Percentiles rank a stretch among this genome's conserved stretches.
phyloP scores from a whole-genome alignment of 202 grass and related monocot species.

The Eragrostis tef region DNA sequence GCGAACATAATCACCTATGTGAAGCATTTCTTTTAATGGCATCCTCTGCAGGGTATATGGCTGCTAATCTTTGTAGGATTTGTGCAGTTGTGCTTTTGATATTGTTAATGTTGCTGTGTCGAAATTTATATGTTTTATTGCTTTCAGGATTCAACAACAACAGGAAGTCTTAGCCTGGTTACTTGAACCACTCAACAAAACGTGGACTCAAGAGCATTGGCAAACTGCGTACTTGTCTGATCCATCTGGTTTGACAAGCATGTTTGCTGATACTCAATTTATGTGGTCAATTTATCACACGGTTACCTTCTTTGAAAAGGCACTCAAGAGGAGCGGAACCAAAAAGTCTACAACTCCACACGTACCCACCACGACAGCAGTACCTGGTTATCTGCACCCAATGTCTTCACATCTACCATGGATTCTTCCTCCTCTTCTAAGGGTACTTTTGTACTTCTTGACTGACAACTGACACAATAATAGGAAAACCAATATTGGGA shows the following conservation, averaged over 20 bases:
- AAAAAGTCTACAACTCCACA: constrained; percentile 69
- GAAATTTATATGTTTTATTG: constrained; percentile 44
- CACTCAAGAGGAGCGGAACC: constrained; percentile 84
- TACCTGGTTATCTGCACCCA: constrained; percentile 69
- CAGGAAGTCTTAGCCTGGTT: constrained; percentile 95
- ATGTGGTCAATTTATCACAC: constrained; percentile 98
- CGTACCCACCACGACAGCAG: constrained; percentile 43
- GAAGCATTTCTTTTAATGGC: constrained; percentile 99
- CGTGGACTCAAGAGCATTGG: constrained; percentile 86
- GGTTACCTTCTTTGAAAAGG: constrained; percentile 94
- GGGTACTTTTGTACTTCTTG: constrained; percentile 56
- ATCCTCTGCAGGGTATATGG: constrained; percentile 83
- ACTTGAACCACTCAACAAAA: constrained; percentile 89
- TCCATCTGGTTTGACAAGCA: constrained; percentile 66
- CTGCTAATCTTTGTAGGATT: constrained; percentile 38
- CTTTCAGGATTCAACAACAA: constrained; percentile 86
- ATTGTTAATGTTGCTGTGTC: constrained; percentile 30
- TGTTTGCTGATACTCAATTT: constrained; percentile 77
- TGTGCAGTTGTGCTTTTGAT: not conserved
- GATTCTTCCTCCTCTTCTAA: constrained; percentile 94
- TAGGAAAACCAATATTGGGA: not conserved
- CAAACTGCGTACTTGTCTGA: constrained; percentile 90
- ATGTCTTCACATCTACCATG: constrained; percentile 91
- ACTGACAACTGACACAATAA: constrained; percentile 24
- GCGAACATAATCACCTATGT: constrained; percentile 93